Conservation (phyloP, 805 yeast species). For the Candida boidinii region DNA sequence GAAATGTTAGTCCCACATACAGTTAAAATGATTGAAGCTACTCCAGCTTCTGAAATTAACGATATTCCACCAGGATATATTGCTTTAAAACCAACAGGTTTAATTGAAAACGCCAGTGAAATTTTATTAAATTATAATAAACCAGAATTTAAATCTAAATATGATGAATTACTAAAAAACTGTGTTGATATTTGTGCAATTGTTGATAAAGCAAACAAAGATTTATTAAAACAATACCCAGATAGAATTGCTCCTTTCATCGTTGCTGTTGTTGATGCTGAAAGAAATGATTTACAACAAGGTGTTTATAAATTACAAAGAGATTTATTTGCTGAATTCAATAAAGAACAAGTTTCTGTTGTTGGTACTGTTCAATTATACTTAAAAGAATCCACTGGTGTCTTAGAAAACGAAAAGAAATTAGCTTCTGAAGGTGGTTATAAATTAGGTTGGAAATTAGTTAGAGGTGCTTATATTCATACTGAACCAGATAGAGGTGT, state of each 20-base stretch:
- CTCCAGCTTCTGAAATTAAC: constrained; percentile 35
- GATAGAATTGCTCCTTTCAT: constrained; percentile 64
- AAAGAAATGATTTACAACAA: constrained; percentile 76
- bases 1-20: constrained; percentile 68
- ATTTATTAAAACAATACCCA: constrained; percentile 44
- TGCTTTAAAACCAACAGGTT: constrained; percentile 90
- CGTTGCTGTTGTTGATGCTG: constrained; percentile 83
- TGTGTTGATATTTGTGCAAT: constrained; percentile 57
- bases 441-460: constrained; percentile 79
- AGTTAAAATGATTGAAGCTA: constrained; percentile 40
- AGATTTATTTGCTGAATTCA: constrained; percentile 64
- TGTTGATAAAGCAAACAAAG: constrained; percentile 42
- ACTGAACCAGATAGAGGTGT: constrained; percentile 71
- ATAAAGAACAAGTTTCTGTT: constrained; percentile 57
- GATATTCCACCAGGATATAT: constrained; percentile 84
- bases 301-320: constrained; percentile 91
- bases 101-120: constrained; percentile 67
- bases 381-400: constrained; percentile 57
- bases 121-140: constrained; percentile 54
- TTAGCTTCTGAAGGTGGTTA: constrained; percentile 56
- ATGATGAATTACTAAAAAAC: constrained; percentile 53
- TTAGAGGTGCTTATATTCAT: constrained; percentile 93
- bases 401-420: constrained; percentile 53
- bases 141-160: constrained; percentile 40
- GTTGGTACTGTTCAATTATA: constrained; percentile 94